These are phyloP conservation scores for Trametes meyenii DNA, from an alignment of 768 basidiomycete species.

Conservation along the genomic window DNA sequence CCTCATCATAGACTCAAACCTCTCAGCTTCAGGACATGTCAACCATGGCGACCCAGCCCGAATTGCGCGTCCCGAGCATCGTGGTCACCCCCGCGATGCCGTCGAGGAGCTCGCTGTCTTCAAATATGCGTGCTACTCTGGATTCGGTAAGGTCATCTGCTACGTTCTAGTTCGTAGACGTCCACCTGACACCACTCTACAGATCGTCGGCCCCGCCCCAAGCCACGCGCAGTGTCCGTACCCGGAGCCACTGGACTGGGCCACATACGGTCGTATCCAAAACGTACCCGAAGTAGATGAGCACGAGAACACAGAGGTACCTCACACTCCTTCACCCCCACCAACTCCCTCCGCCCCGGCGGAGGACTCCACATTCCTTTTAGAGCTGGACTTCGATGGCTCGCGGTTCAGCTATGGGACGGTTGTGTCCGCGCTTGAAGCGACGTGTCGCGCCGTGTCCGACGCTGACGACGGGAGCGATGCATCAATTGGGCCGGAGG, in stretches of 20 bases:
- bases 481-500: not conserved
- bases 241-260: not conserved
- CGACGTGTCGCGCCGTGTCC: not conserved
- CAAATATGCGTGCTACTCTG: conserved; percentile 19
- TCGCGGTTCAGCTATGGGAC: conserved; percentile 12
- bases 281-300: not conserved
- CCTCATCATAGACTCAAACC: not conserved
- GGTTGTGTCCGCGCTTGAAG: conserved; percentile 12
- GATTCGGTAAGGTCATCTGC: conserved; percentile 8
- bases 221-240: not conserved
- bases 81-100: conserved; percentile 22
- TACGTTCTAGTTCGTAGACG: not conserved
- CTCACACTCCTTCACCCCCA: not conserved
- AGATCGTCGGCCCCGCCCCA: conserved; percentile 1
- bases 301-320: conserved; percentile 1
- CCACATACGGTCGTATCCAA: not conserved
- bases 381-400: conserved; percentile 3
- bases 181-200: not conserved
- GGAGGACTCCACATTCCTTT: not conserved
- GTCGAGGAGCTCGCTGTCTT: conserved; percentile 19
- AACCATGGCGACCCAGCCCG: not conserved
- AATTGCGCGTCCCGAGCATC: conserved; percentile 9
- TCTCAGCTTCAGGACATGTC: not conserved
- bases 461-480: not conserved
- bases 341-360: not conserved